Evolutionary conservation across 2,329 filamentous ascomycete species (phyloP), one percentile per base, ranked within the genome.

Genomic region (Diaporthe vaccinii): DNA sequence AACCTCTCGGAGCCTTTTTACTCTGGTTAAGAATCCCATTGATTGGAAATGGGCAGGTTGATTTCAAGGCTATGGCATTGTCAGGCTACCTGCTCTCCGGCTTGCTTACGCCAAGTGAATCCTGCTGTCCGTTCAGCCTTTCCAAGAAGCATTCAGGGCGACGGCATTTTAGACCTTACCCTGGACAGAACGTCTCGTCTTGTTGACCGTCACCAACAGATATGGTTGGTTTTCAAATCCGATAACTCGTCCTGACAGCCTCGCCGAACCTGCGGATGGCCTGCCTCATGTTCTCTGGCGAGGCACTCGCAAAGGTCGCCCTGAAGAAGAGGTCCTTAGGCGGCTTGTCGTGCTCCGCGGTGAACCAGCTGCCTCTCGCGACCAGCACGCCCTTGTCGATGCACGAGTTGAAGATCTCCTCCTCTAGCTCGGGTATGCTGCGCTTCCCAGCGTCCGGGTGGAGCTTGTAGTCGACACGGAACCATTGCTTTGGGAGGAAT

Each of bases 331-430:
- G 87, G 39, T 92, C 93, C 15, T 88, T 87, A 12, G 88, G 87
- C 5, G 85, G 87, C 80, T 86, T 88, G 65, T 90, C 87, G 58
- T 89, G 89, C 82, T 97, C 93, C 0, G 96, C 94, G 75, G 91
- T 90, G 89, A 98, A 99, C 96, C 96, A 99, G 65, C 93, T 96
- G 4, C 97, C 97, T 65, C 94, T 90, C 75, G 94, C 95, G 2
- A 97, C 88, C 61, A 99, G 88, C 6, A 97, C 94, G 31, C 94
- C 93, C 79, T 93, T 90, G 4, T 92, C 90, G 74, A 98, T 93
- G 77, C 92, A 92, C 0, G 90, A 88, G 79, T 94, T 84, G 87
- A 98, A 98, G 59, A 99, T 95, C 73, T 94, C 91, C 79, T 98
- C 93, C 84, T 99, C 97, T 57, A 99, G 88, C 49, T 91, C 91